Conservation (phyloP, 768 basidiomycete species). For the Mycena galopus region DNA sequence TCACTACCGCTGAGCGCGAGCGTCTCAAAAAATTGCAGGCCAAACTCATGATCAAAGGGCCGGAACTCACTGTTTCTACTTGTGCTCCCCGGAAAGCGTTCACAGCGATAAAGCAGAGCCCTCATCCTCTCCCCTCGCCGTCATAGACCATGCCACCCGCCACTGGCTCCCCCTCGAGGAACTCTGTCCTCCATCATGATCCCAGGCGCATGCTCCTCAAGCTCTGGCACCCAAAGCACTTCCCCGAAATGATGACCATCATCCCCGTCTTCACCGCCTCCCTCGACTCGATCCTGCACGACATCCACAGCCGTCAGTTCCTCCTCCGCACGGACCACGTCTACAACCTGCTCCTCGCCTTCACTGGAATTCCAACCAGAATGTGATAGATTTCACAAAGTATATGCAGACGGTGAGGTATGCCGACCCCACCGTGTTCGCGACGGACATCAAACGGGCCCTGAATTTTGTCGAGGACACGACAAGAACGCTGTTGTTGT, state of each 20-base stretch:
- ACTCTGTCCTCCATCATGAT: constrained; percentile 21
- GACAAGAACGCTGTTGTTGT: background rate
- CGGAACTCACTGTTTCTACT: constrained; percentile 5
- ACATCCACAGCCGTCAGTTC: constrained; percentile 11
- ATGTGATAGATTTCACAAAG: background rate
- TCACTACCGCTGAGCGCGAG: constrained; percentile 8
- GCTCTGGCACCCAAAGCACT: constrained; percentile 14
- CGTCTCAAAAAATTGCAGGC: constrained; percentile 22
- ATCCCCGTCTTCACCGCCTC: constrained; percentile 16
- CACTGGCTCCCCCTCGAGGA: constrained; percentile 1
- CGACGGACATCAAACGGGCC: background rate
- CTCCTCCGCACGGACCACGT: constrained; percentile 8
- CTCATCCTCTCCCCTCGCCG: constrained; percentile 10
- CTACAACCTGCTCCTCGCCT: background rate
- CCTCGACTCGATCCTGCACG: constrained; percentile 6
- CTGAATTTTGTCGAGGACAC: background rate
- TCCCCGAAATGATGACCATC: constrained; percentile 17
- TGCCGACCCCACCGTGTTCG: background rate
- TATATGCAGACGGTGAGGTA: background rate
- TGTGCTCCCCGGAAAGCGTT: constrained; percentile 23
- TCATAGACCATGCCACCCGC: background rate
- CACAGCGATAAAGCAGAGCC: constrained; percentile 30
- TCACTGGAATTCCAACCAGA: background rate
- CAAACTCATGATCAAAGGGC: background rate
- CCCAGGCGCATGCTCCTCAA: constrained; percentile 20